Base-by-base conservation (phyloP, 768 basidiomycete species). In the Hericium rajendrae region DNA sequence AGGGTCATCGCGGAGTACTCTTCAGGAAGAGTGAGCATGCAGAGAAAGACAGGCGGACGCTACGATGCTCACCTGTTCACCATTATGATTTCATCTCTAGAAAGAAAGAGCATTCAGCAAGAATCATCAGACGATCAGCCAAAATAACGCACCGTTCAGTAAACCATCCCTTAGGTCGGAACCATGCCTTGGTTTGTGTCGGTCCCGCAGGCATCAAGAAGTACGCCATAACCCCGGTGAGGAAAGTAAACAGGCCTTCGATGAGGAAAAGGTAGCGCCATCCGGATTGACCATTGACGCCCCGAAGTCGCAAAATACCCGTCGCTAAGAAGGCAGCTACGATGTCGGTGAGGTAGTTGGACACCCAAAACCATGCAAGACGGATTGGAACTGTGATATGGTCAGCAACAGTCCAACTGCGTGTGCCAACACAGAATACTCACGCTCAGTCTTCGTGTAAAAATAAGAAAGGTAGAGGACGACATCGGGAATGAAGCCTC, bases 301-400 rank as follows among this genome's bases (percentile, higher is more conserved):
- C 83, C 8, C 80, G 73, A 56, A 84, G 72, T 50, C 69, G 67
- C 15, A 86, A 70, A 16, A 86, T 80, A 4, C 84, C 85, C 0
- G 80, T 81, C 0, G 83, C 86, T 9, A 87, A 64, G 67, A 90
- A 87, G 2, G 81, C 79, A 52, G 78, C 75, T 18, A 82, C 60
- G 52, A 88, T 81, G 48, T 77, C 68, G 3, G 79, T 73, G 1
- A 77, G 55, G 54, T 85, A 81, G 66, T 79, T 78, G 4, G 81
- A 80, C 28, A 79, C 73, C 84, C 84, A 88, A 73, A 87, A 86
- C 62, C 76, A 80, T 1, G 83, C 84, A 10, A 88, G 72, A n/a
- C 86, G 78, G 48, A 85, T 77, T 2, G 85, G 82, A 0, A 85
- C 78, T 81, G 60, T 22, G 32, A 18, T 5, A 28, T 24, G 5